phyloP scores from a whole-genome alignment of 202 grass and related monocot genomes.

The Setaria viridis region DNA sequence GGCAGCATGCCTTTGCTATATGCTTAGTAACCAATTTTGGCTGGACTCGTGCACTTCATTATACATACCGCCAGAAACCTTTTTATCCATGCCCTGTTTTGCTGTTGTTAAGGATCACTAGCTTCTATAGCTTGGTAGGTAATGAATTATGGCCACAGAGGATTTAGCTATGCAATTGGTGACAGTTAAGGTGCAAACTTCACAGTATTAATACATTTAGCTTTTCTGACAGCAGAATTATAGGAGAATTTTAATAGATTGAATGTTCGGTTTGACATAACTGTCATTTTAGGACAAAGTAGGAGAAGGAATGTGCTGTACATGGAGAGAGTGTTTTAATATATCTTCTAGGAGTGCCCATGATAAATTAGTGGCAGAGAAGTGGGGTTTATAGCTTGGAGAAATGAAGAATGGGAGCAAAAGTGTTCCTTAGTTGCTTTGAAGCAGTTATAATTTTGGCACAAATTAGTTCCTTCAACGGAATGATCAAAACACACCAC shows the following conservation, averaged over 20 bases:
- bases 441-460: background rate
- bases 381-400: background rate
- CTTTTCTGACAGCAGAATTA: background rate
- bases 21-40: background rate
- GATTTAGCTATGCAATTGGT: background rate
- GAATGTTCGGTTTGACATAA: slow-evolving; percentile 7
- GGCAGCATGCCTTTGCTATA: background rate
- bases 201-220: background rate
- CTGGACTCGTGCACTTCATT: slow-evolving; percentile 21
- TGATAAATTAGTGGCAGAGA: background rate
- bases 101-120: slow-evolving; percentile 3
- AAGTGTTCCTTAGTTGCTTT: background rate
- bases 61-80: background rate
- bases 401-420: background rate
- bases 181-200: background rate
- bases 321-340: background rate
- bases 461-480: background rate
- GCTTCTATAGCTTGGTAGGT: background rate
- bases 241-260: background rate
- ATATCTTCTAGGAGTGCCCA: background rate
- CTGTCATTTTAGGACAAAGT: background rate
- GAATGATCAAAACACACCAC: background rate
- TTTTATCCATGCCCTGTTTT: background rate
- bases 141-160: background rate
- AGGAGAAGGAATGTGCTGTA: background rate